Percentiles rank a stretch among this genome's conserved stretches.
phyloP scores from a whole-genome alignment of 352 stramenopile species.

The Phytophthora macrochlamydospora region DNA sequence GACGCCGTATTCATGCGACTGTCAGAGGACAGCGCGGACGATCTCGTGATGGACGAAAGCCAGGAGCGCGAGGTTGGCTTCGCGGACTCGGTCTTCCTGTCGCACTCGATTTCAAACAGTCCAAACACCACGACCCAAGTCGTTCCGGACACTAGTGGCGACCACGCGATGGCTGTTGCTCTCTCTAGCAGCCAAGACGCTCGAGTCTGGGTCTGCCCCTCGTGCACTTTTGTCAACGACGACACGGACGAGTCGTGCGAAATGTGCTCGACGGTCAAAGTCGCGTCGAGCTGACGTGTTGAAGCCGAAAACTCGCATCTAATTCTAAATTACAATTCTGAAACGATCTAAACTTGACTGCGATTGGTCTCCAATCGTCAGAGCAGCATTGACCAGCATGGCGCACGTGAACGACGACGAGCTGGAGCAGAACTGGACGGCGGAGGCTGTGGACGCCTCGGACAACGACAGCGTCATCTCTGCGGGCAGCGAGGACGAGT shows the following conservation, averaged over 20 bases:
- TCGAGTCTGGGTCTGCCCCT: slow-evolving; percentile 71
- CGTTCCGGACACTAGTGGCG: slow-evolving; percentile 20
- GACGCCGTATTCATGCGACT: slow-evolving; percentile 79
- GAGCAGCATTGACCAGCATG: slow-evolving; percentile 2
- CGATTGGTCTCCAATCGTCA: not conserved
- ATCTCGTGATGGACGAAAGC: slow-evolving; percentile 58
- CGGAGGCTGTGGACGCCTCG: slow-evolving; percentile 39
- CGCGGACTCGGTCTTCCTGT: slow-evolving; percentile 72
- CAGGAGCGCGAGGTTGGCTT: slow-evolving; percentile 78
- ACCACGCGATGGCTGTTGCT: slow-evolving; percentile 20
- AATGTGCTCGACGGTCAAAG: slow-evolving; percentile 63
- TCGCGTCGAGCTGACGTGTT: not conserved
- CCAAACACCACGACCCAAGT: not conserved
- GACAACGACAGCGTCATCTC: slow-evolving; percentile 64
- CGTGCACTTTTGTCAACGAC: slow-evolving; percentile 84
- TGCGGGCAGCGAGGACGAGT: slow-evolving; percentile 79
- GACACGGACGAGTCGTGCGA: slow-evolving; percentile 57
- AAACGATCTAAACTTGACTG: not conserved
- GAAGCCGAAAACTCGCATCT: not conserved
- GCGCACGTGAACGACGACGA: slow-evolving; percentile 56
- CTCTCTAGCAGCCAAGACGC: slow-evolving; percentile 24
- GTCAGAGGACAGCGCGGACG: slow-evolving; percentile 61
- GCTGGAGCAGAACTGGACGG: slow-evolving; percentile 70
- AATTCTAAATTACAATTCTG: slow-evolving; percentile 1
- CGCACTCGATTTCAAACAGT: slow-evolving; percentile 12